phyloP scores from a whole-genome alignment of 1,284 basidiomycete genomes.

The Heliocybe sulcata region DNA sequence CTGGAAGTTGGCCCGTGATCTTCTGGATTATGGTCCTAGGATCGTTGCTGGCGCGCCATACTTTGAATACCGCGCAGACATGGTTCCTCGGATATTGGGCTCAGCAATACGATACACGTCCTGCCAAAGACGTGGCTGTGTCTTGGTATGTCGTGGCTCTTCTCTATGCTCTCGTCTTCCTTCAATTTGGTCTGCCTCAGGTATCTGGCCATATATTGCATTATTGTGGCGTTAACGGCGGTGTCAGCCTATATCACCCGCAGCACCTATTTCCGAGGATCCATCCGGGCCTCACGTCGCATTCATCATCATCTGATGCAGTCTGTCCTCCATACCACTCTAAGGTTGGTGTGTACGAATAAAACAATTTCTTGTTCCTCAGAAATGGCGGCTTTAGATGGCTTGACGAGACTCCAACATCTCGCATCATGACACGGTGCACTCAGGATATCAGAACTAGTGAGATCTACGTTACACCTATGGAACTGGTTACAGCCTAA shows the following conservation, averaged over 20 bases:
- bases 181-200: too few relatives aligned
- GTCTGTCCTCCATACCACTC: neutral
- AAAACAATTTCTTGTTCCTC: neutral
- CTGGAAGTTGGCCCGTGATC: conserved; percentile 18
- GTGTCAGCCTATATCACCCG: neutral
- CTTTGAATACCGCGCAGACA: conserved; percentile 23
- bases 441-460: conserved; percentile 47
- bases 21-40: conserved; percentile 25
- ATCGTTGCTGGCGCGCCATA: conserved; percentile 14
- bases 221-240: neutral
- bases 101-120: conserved; percentile 27
- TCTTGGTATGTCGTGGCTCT: conserved; percentile 16
- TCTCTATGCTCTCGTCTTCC: neutral
- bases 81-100: conserved; percentile 41
- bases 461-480: conserved; percentile 8
- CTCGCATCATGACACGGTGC: conserved; percentile 52
- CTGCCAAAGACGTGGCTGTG: conserved; percentile 19
- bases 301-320: neutral
- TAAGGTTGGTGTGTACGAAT: neutral
- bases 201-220: neutral
- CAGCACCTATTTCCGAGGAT: neutral
- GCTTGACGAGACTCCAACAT: conserved; percentile 50
- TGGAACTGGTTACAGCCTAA: neutral
- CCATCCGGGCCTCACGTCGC: neutral
- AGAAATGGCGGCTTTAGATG: conserved; percentile 23